Conservation (phyloP, 495 filamentous ascomycete species). For the Diplogelasinospora grovesii region DNA sequence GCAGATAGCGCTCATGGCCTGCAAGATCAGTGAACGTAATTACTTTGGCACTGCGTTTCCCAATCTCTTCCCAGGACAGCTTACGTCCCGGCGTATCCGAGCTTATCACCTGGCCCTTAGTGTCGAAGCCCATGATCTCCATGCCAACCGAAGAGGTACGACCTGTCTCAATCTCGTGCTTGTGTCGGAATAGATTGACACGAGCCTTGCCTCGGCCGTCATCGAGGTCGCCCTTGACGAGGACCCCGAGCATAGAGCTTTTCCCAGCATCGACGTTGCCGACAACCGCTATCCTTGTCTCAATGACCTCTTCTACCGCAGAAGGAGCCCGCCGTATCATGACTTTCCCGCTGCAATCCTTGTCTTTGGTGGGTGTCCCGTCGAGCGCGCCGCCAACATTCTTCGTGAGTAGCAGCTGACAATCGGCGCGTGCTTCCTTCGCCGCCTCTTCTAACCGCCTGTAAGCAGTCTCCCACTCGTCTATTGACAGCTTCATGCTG, state of each 20-base stretch:
- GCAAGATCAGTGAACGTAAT: conserved; percentile 95
- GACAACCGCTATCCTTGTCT: conserved; percentile 95
- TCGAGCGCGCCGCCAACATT: conserved; percentile 80
- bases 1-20: conserved; percentile 90
- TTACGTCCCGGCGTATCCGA: conserved; percentile 68
- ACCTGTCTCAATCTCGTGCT: conserved; percentile 94
- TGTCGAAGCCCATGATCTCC: conserved; percentile 99
- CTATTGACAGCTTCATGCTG: conserved; percentile 71
- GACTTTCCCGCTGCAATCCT: conserved; percentile 70
- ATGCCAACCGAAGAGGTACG: conserved; percentile 93
- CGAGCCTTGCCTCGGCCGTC: conserved; percentile 92
- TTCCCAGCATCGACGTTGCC: conserved; percentile 98
- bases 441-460: conserved; percentile 60
- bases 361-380: conserved; percentile 59
- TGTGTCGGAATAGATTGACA: conserved; percentile 95
- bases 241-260: conserved; percentile 90
- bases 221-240: conserved; percentile 92
- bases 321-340: conserved; percentile 69
- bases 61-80: conserved; percentile 96
- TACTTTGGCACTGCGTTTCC: conserved; percentile 88
- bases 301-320: conserved; percentile 78
- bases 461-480: conserved; percentile 74
- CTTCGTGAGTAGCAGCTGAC: conserved; percentile 73
- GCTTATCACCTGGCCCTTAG: conserved; percentile 73
- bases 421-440: conserved; percentile 61